phyloP scores from a whole-genome alignment of 2,329 filamentous ascomycete species.

The Hypoxylon sp. region DNA sequence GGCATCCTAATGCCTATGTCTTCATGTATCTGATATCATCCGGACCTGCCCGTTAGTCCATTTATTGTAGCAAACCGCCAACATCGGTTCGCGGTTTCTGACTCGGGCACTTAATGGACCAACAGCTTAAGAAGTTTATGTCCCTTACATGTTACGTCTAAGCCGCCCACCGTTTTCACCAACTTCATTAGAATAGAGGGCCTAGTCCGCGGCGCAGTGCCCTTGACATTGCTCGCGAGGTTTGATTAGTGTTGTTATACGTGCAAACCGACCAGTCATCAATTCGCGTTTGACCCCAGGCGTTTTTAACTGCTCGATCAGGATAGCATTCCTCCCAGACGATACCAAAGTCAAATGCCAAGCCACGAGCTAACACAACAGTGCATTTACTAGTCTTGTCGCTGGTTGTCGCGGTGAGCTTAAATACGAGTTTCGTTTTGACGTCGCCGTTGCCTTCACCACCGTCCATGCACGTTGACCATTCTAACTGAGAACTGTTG shows the following conservation, averaged over 20 bases:
- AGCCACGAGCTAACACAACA: conserved; percentile 29
- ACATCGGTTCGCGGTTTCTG: neutral
- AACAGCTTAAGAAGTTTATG: neutral
- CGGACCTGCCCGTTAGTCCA: neutral
- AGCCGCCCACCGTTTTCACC: neutral
- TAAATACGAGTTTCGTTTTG: conserved; percentile 40
- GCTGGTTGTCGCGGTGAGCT: conserved; percentile 32
- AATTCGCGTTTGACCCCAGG: conserved; percentile 39
- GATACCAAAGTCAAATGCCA: conserved; percentile 38
- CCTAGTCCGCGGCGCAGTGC: conserved; percentile 26
- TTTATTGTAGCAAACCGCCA: neutral
- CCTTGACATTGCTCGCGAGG: conserved; percentile 15
- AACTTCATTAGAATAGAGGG: neutral
- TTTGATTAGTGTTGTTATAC: conserved; percentile 33
- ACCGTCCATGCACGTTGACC: conserved; percentile 45
- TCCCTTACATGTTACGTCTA: neutral
- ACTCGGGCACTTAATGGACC: neutral
- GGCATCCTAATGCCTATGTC: neutral
- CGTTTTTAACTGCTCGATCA: conserved; percentile 31
- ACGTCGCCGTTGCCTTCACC: conserved; percentile 38
- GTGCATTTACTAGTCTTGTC: conserved; percentile 35
- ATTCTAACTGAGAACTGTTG: conserved; percentile 27
- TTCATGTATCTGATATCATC: neutral
- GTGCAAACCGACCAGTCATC: conserved; percentile 41
- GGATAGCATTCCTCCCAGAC: conserved; percentile 42